Evolutionary conservation across 495 filamentous ascomycete species (phyloP), one percentile per base, ranked within the genome.

Genomic region (Hypoxylon perforatum): DNA sequence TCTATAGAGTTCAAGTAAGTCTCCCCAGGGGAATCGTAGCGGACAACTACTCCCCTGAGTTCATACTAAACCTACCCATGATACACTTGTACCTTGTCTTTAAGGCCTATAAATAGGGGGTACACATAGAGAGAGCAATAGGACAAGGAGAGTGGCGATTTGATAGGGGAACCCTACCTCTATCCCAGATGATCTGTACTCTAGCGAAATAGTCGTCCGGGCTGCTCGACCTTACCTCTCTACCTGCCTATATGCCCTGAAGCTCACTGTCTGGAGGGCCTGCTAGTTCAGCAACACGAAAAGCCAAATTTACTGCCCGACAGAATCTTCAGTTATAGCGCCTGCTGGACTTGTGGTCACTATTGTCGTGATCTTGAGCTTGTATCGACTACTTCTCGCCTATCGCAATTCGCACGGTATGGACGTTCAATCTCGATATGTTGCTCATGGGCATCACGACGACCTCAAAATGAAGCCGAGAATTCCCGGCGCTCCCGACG

Each of bases 381-480:
- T 64, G 60, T 69, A 64, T 63, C 58, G 22, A 52, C 65, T 68
- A 68, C 66, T 50, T 61, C 19, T 45, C 52, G 18, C 35, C 45
- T 22, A 21, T 48, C 15, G 39, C 4, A 45, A 14, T 61, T 69
- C 66, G 66, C 66, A 69, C 66, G 21, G 66, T 69, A 48, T 11
- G 38, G 30, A 1, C 1, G 8, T 17, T 55, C 49, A 47, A 52
- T 23, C 15, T 8, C 6, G 28, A 23, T 28, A 18, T 19, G 25
- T 10, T 33, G n/a, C n/a, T 48, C 41, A 28, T 25, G 30, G 55
- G 18, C 15, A 46, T 57, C 56, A 41, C 18, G 30, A 35, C n/a
- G 11, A 21, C 7, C 8, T 35, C 33, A 17, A 38, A 41, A 14
- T 15, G 49, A 42, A 25, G 52, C 28, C 46, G 45, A 42, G 18